Base-by-base conservation (phyloP, 805 yeast species). In the Candida taoyuanica region DNA sequence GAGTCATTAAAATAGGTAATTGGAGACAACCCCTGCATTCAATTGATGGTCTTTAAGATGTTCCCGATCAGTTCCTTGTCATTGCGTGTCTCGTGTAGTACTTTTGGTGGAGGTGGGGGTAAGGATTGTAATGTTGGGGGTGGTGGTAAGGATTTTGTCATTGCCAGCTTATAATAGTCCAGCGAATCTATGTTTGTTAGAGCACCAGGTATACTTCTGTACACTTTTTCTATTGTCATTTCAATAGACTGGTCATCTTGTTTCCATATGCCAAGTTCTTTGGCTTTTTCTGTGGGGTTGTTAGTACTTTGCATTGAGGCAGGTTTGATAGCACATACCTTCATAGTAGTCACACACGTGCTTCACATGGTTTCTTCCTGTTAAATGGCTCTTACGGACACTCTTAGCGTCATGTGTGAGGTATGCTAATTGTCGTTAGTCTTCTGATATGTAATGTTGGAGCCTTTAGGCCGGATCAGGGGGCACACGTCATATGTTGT, bases 321-420 rank as follows among this genome's bases (percentile, higher is more conserved):
- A 13, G 14, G 31, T 15, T 23, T 4, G 12, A 32, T 2, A 54
- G 52, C 68, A 62, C 47, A 3, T 34, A 44, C 48, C 48, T 49
- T 83, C 85, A 55, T 84, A 87, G 64, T 85, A 86, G 40, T 81
- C 83, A 42, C 87, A 78, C 35, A 82, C 84, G 37, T 73, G 68
- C 43, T 74, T 71, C 30, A 84, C 66, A 59, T 87, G 96, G 58
- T 84, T 81, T 50, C 74, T 76, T 8, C 96, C 96, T 28, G 72
- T 65, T 29, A 84, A 59, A 60, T 87, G 96, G 29, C 87, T 78
- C 53, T 82, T 81, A 17, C 95, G 64, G 38, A 87, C 96, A 63
- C 93, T 82, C 50, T 77, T 67, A n/a, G 93, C 82, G 60, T 86
- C 95, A 57, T 87, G 96, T 2, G 96, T 87, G 41, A 88, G 64